Evolutionary conservation across 139 green algal genomes (phyloP).

Genomic region (Volvox africanus): DNA sequence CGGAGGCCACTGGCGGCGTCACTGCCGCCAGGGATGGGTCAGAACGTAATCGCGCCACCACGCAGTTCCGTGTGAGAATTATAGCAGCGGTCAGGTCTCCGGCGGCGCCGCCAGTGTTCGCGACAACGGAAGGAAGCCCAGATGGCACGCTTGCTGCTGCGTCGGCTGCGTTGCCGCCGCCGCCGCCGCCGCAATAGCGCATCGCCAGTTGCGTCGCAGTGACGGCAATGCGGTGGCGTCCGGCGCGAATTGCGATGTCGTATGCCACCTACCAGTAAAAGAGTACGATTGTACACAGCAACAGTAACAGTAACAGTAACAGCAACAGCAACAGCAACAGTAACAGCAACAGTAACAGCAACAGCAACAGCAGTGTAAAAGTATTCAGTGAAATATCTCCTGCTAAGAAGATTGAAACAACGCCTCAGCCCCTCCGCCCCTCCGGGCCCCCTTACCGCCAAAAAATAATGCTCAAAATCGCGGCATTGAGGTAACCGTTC

Average conservation of each 20-base stretch:
- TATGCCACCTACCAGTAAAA: conserved; percentile 33
- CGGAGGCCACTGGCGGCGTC: background rate
- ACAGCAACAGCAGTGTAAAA: too few species aligned
- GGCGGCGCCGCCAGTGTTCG: background rate
- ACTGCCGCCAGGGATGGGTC: background rate
- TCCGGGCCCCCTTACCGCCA: too few species aligned
- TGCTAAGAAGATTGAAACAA: too few species aligned
- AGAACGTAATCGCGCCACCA: background rate
- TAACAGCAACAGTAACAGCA: too few species aligned
- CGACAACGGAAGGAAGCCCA: background rate
- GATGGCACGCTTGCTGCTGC: background rate
- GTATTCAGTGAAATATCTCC: too few species aligned
- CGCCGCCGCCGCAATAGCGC: background rate
- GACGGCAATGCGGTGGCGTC: background rate
- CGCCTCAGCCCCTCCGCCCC: background rate
- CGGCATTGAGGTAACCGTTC: conserved; percentile 23
- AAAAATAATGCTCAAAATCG: conserved; percentile 23
- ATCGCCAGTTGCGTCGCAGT: conserved; percentile 19
- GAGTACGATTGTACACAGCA: too few species aligned
- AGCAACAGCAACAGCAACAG: too few species aligned
- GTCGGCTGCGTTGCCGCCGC: background rate
- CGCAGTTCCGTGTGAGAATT: background rate
- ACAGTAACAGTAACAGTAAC: too few species aligned
- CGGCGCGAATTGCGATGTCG: conserved; percentile 22
- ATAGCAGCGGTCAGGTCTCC: background rate